Conservation (phyloP, 768 basidiomycete genomes). For the Boletus huronensis region DNA sequence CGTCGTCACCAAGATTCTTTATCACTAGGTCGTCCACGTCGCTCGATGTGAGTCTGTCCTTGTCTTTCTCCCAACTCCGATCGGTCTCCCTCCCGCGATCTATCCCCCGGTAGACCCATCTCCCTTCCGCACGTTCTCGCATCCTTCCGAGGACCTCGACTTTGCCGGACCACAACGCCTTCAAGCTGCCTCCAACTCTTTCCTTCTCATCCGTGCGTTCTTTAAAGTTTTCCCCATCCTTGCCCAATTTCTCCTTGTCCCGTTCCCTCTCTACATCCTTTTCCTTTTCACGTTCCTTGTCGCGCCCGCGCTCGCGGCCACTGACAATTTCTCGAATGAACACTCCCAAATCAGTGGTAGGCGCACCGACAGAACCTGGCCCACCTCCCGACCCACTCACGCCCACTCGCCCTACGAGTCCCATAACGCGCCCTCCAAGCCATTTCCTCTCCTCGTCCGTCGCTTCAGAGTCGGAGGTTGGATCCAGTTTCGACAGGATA, state of each 20-base stretch:
- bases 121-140: constrained; percentile 29
- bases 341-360: constrained; percentile 49
- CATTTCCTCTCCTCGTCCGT: constrained; percentile 32
- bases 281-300: constrained; percentile 34
- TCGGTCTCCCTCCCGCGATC: constrained; percentile 31
- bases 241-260: constrained; percentile 37
- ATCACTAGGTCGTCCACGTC: constrained; percentile 27
- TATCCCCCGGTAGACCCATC: constrained; percentile 4
- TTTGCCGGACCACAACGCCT: constrained; percentile 33
- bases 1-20: constrained; percentile 29
- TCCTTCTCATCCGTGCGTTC: constrained; percentile 35
- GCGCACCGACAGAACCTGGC: constrained; percentile 41
- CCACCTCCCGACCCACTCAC: constrained; percentile 33
- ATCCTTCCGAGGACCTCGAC: constrained; percentile 26
- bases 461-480: constrained; percentile 29
- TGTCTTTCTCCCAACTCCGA: constrained; percentile 26
- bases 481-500: constrained; percentile 56
- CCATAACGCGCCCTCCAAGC: constrained; percentile 34
- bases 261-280: constrained; percentile 31
- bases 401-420: constrained; percentile 37
- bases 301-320: constrained; percentile 29
- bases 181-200: constrained; percentile 31
- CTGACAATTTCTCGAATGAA: constrained; percentile 47
- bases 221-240: constrained; percentile 32
- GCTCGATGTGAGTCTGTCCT: constrained; percentile 25